These are phyloP conservation scores for Lachnellula occidentalis DNA, from an alignment of 2,329 filamentous ascomycete species.

Conservation along the genomic window DNA sequence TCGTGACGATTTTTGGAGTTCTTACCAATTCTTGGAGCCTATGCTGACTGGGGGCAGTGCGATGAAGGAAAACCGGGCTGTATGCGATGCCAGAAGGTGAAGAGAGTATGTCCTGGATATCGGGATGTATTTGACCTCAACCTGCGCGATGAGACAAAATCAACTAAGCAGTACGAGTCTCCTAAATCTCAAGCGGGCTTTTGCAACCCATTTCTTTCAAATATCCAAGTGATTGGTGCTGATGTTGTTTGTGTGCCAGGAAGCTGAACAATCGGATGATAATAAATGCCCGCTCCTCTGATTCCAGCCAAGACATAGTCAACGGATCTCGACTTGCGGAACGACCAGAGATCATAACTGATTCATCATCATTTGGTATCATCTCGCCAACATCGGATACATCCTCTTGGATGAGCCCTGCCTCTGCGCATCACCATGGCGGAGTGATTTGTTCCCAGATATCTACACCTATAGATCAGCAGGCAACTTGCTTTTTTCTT, in stretches of 20 bases:
- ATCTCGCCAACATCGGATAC: not conserved
- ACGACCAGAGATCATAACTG: not conserved
- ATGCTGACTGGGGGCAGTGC: slow-evolving; percentile 40
- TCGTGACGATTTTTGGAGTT: not conserved
- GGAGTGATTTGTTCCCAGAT: slow-evolving; percentile 33
- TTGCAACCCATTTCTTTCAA: too few relatives aligned
- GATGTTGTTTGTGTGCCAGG: too few relatives aligned
- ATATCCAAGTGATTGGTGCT: too few relatives aligned
- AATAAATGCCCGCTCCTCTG: not conserved
- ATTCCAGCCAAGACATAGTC: not conserved
- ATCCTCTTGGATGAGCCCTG: not conserved
- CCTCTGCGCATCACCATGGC: not conserved
- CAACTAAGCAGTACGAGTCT: slow-evolving; percentile 54
- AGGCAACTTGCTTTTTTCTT: slow-evolving; percentile 53
- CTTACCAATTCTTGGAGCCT: not conserved
- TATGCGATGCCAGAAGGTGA: slow-evolving; percentile 57
- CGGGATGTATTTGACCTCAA: slow-evolving; percentile 58
- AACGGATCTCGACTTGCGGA: not conserved
- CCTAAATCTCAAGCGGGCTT: slow-evolving; percentile 35
- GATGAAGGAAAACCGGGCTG: slow-evolving; percentile 61
- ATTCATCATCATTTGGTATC: not conserved
- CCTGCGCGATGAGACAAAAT: slow-evolving; percentile 62
- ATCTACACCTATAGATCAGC: slow-evolving; percentile 45
- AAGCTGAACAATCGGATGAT: not conserved
- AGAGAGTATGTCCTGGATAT: slow-evolving; percentile 59